A percentile compares a stretch with the other conserved stretches of the same genome.
Conservation (phyloP, 2,329 filamentous ascomycete genomes). For the Capronia epimyces region DNA sequence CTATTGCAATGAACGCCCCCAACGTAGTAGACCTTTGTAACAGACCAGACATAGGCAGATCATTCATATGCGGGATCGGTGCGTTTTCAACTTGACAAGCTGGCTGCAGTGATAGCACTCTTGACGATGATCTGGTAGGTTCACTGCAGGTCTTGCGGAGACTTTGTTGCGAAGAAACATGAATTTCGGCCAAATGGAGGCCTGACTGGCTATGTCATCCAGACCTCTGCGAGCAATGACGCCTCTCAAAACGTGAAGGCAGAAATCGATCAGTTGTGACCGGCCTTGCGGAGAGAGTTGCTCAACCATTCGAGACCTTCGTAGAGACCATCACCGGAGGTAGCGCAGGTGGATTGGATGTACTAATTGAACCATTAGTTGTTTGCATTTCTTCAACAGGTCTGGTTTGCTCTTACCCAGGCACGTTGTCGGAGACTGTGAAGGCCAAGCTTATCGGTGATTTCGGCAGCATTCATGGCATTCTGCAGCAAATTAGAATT, state of each 20-base stretch:
- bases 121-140: constrained; percentile 2
- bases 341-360: constrained; percentile 99
- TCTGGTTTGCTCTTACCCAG: constrained; percentile 65
- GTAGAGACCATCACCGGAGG: constrained; percentile 97
- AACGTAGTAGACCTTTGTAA: constrained; percentile 18
- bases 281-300: constrained; percentile 70
- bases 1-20: constrained; percentile 24
- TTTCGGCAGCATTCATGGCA: constrained; percentile 99
- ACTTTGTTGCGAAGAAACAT: not conserved
- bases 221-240: constrained; percentile 5
- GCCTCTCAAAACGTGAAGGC: not conserved
- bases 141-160: constrained; percentile 20
- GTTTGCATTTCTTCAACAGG: constrained; percentile 5
- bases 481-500: constrained; percentile 55
- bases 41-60: constrained; percentile 23
- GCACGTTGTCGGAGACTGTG: constrained; percentile 97
- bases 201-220: constrained; percentile 12
- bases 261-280: constrained; percentile 40
- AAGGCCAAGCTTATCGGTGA: constrained; percentile 99
- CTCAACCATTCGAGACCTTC: constrained; percentile 95
- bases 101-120: constrained; percentile 18
- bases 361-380: constrained; percentile 54
- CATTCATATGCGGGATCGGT: constrained; percentile 22
- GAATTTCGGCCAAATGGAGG: not conserved
- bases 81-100: constrained; percentile 22